Evolutionary conservation across 257 asterid genomes (phyloP).

Genomic region (Petunia secreta): DNA sequence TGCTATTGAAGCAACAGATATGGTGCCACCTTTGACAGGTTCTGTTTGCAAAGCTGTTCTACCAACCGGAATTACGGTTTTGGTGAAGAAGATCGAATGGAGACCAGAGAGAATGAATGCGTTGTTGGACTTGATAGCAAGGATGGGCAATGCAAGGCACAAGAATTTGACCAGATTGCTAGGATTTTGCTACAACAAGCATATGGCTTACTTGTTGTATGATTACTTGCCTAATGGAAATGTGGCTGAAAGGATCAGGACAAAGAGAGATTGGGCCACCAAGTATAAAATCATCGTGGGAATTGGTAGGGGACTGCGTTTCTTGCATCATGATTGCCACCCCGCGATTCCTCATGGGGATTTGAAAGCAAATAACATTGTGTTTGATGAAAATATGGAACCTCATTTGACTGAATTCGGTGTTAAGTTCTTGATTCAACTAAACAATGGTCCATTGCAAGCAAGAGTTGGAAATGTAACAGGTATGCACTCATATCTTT

Average conservation of each 20-base stretch:
- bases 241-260: constrained; percentile 58
- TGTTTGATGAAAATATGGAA: constrained; percentile 87
- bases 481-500: constrained; percentile 46
- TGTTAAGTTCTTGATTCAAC: constrained; percentile 50
- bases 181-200: constrained; percentile 68
- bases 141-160: constrained; percentile 80
- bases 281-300: constrained; percentile 65
- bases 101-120: constrained; percentile 45
- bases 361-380: constrained; percentile 60
- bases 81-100: constrained; percentile 81
- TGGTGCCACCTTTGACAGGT: constrained; percentile 38
- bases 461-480: constrained; percentile 45
- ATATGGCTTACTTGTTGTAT: constrained; percentile 70
- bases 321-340: constrained; percentile 77
- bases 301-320: constrained; percentile 71
- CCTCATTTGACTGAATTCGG: constrained; percentile 84
- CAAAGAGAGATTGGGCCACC: constrained; percentile 62
- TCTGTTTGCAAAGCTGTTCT: constrained; percentile 67
- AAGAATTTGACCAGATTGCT: constrained; percentile 72
- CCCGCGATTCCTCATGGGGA: constrained; percentile 90
- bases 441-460: constrained; percentile 30
- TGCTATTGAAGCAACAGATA: constrained; percentile 41
- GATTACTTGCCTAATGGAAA: constrained; percentile 77
- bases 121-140: constrained; percentile 45
- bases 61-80: constrained; percentile 84